Base-by-base conservation (phyloP, 768 basidiomycete genomes). In the Mycena galericulata region DNA sequence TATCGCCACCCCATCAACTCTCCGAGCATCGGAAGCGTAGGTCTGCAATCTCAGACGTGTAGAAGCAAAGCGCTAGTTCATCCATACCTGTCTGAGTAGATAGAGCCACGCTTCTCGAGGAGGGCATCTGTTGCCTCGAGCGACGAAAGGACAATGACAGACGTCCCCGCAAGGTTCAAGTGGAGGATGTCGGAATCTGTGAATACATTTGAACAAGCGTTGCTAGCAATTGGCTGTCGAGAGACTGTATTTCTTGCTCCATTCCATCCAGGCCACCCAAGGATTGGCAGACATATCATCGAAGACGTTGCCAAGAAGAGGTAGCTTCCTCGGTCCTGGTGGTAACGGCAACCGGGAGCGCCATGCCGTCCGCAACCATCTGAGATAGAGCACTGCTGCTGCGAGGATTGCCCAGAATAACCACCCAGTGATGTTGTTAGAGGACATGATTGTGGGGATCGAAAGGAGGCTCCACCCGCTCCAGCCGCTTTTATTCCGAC, bases 251-350 rank as follows among this genome's bases (percentile, higher is more conserved):
- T 73, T 62, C 38, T 74, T 73, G 17, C 73, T 66, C 77, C 75
- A 78, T 20, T 67, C 38, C n/a, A 67, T 65, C 49, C 73, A 78
- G 4, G 69, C 73, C 46, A 73, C 62, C 76, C 76, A 77, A 10
- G 60, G 59, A 2, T 41, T 43, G 1, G 34, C 62, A 1, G 58
- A 30, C 11, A 80, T 32, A 29, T 77, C 69, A 29, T 77, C 69
- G 14, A 77, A 61, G 29, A 76, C 24, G 47, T 79, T 77, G 9
- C 76, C 77, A 5, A 80, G 29, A 7, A 79, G n/a, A 24, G 76
- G 75, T 2, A 73, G 70, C 36, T 72, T 73, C 32, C 68, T 75
- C 9, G 78, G 78, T 2, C 79, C 78, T 20, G 79, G 78, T 62
- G 79, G 79, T 3, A 60, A 29, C 24, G 58, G 46, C 1, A 45